Conservation (phyloP, 1,139 yeast species). For the Hyphopichia buzzinii region DNA sequence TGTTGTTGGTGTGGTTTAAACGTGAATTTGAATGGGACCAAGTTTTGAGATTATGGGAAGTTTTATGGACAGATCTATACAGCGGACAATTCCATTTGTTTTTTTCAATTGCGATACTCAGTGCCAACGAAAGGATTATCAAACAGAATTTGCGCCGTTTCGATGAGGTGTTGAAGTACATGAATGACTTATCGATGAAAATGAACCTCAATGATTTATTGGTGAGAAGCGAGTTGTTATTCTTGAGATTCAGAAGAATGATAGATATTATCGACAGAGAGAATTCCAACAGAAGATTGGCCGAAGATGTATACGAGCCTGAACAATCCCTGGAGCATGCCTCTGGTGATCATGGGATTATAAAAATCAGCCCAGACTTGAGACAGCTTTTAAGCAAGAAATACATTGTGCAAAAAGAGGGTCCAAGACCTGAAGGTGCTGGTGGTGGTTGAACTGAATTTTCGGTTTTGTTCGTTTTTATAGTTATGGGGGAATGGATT, state of each 20-base stretch:
- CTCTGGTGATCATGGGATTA: constrained; percentile 8
- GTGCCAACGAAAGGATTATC: constrained; percentile 79
- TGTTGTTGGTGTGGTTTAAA: constrained; percentile 93
- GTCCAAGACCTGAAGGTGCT: constrained; percentile 46
- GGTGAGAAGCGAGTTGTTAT: constrained; percentile 77
- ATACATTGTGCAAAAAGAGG: constrained; percentile 65
- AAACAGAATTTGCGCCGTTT: constrained; percentile 70
- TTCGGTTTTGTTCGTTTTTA: background rate
- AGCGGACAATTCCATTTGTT: constrained; percentile 86
- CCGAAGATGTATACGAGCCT: constrained; percentile 13
- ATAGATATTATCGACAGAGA: constrained; percentile 72
- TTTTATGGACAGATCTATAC: constrained; percentile 82
- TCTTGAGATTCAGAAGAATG: constrained; percentile 75
- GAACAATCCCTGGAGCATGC: constrained; percentile 3
- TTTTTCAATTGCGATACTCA: constrained; percentile 81
- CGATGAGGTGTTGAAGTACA: constrained; percentile 89
- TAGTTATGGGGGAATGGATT: background rate
- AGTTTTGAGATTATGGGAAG: constrained; percentile 83
- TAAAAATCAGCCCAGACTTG: constrained; percentile 44
- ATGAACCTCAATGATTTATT: constrained; percentile 72
- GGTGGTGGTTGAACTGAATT: constrained; percentile 36
- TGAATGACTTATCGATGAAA: constrained; percentile 82
- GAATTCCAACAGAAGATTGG: constrained; percentile 24
- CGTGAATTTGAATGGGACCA: constrained; percentile 86
- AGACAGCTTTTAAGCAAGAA: constrained; percentile 58